Percentiles rank a stretch among this genome's conserved stretches.
Evolutionary conservation across 257 asterid species (phyloP).

Genomic region (Rehmannia glutinosa): DNA sequence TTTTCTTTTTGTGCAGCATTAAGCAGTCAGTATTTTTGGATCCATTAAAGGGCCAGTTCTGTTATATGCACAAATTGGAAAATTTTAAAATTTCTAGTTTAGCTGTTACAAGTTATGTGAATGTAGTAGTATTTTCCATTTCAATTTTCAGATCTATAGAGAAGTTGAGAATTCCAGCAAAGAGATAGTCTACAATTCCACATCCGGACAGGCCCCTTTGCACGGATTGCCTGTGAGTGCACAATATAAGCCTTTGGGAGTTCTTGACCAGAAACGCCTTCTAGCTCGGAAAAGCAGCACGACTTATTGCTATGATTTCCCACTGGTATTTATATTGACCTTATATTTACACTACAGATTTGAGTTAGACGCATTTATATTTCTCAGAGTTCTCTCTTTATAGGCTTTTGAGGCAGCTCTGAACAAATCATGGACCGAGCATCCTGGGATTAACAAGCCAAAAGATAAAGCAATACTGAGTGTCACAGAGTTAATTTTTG

Average conservation of each 20-base stretch:
- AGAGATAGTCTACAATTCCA: conserved; percentile 61
- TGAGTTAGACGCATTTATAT: conserved; percentile 10
- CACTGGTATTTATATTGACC: conserved; percentile 56
- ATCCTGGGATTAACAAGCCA: conserved; percentile 41
- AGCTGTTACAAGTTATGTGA: conserved; percentile 11
- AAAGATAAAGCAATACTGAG: conserved; percentile 45
- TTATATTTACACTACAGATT: not conserved
- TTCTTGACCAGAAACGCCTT: conserved; percentile 87
- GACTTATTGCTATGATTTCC: conserved; percentile 96
- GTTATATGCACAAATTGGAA: not conserved
- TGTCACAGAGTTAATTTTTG: conserved; percentile 66
- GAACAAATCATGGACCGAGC: conserved; percentile 63
- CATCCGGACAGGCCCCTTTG: conserved; percentile 58
- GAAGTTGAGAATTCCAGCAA: conserved; percentile 69
- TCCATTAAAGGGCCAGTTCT: not conserved
- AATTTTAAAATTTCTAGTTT: not conserved
- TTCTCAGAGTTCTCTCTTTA: conserved; percentile 10
- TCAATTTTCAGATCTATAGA: conserved; percentile 65
- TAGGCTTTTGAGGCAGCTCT: conserved; percentile 94
- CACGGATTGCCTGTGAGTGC: conserved; percentile 75
- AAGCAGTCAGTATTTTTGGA: not conserved
- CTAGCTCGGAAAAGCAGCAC: conserved; percentile 89
- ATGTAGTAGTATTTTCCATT: conserved; percentile 15
- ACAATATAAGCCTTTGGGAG: conserved; percentile 69
- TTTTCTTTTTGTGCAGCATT: not conserved